These are phyloP conservation scores for Yarrowia yakushimensis DNA, from an alignment of 805 yeast species.

Conservation along the genomic window DNA sequence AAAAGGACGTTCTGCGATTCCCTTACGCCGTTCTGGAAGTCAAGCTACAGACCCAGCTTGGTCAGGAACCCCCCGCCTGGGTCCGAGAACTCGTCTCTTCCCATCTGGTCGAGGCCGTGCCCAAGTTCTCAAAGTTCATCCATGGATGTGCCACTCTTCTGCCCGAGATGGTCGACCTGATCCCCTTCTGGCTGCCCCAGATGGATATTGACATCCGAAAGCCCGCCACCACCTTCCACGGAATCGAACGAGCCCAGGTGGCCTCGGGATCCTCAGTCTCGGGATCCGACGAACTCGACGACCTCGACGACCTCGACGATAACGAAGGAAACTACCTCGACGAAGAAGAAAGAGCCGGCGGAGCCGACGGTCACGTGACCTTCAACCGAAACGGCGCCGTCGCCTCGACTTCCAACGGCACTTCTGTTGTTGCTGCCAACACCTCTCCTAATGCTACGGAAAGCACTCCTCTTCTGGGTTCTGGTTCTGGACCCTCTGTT, in stretches of 20 bases:
- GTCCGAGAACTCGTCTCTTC: constrained; percentile 86
- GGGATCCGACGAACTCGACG: constrained; percentile 39
- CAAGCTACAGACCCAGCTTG: constrained; percentile 93
- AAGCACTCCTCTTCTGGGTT: constrained; percentile 30
- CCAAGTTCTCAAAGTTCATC: constrained; percentile 94
- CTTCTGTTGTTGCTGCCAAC: constrained; percentile 4
- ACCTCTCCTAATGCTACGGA: constrained; percentile 28
- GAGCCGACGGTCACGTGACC: not conserved
- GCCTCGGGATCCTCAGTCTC: constrained; percentile 31
- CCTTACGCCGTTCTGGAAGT: constrained; percentile 98
- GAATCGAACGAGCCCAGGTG: constrained; percentile 52
- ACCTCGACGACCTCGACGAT: constrained; percentile 37
- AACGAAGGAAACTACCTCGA: constrained; percentile 31
- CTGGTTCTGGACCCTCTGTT: not conserved
- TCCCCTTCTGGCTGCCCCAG: constrained; percentile 98
- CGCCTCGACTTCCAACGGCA: not conserved
- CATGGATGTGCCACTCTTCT: constrained; percentile 94
- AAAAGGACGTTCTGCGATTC: constrained; percentile 82
- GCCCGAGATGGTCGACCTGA: constrained; percentile 74
- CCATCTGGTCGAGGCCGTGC: constrained; percentile 96
- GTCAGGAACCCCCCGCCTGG: constrained; percentile 99
- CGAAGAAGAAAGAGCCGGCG: constrained; percentile 33
- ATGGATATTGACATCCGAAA: constrained; percentile 94
- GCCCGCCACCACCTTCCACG: constrained; percentile 64
- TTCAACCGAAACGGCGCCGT: constrained; percentile 8